Percentiles rank a stretch among this genome's conserved stretches.
Evolutionary conservation across 495 filamentous ascomycete species (phyloP).

Genomic region (Aspergillus avenaceus): DNA sequence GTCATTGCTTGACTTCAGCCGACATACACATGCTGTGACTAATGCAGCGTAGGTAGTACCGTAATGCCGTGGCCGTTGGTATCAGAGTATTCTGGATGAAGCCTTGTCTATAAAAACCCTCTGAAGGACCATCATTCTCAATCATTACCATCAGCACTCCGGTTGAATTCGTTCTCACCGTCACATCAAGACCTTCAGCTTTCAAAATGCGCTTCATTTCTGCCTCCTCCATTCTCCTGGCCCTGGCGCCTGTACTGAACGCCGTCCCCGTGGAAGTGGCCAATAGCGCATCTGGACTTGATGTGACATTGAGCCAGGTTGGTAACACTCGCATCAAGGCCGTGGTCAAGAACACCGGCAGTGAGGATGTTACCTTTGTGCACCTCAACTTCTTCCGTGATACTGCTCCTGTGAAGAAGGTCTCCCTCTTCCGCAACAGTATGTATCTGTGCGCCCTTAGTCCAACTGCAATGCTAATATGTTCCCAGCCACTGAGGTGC

Average conservation of each 20-base stretch:
- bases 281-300: slow-evolving; percentile 39
- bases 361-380: slow-evolving; percentile 51
- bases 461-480: not conserved
- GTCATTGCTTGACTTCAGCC: not conserved
- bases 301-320: slow-evolving; percentile 49
- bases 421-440: slow-evolving; percentile 50
- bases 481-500: slow-evolving; percentile 41
- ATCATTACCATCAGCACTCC: slow-evolving; percentile 2
- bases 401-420: slow-evolving; percentile 55
- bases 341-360: slow-evolving; percentile 56
- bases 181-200: not conserved
- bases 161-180: not conserved
- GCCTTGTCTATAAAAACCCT: not conserved
- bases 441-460: slow-evolving; percentile 14
- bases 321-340: slow-evolving; percentile 57
- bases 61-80: not conserved
- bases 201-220: slow-evolving; percentile 11
- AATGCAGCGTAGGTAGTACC: not conserved
- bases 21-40: not conserved
- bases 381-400: slow-evolving; percentile 62
- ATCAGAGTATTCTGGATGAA: not conserved
- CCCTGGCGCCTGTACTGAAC: slow-evolving; percentile 36
- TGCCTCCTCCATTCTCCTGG: slow-evolving; percentile 27
- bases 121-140: not conserved
- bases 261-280: slow-evolving; percentile 36